Evolutionary conservation across 345 rosid genomes (phyloP).

Genomic region (Ricinus communis): DNA sequence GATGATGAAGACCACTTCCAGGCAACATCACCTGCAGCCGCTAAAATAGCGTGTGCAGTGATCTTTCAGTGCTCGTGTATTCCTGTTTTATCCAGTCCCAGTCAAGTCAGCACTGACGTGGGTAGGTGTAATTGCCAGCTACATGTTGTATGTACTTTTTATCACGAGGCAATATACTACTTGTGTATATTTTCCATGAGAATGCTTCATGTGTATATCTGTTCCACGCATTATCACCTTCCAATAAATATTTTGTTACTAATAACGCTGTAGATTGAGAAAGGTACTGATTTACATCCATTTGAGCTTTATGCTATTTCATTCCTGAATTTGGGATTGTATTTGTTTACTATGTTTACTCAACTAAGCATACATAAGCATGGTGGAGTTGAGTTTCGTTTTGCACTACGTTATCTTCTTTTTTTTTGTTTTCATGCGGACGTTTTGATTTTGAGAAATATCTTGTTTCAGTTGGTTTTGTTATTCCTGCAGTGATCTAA

Average conservation of each 20-base stretch:
- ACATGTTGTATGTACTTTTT: conserved; percentile 38
- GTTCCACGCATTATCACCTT: conserved; percentile 41
- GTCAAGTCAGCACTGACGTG: conserved; percentile 33
- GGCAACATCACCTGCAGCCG: conserved; percentile 29
- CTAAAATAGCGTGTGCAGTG: conserved; percentile 26
- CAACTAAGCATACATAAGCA: background rate
- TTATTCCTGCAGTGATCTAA: background rate
- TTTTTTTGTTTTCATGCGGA: background rate
- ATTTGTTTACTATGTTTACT: background rate
- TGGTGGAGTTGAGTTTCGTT: background rate
- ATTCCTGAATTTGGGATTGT: background rate
- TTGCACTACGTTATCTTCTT: background rate
- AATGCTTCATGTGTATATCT: conserved; percentile 55
- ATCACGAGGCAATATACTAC: conserved; percentile 37
- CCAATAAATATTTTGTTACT: conserved; percentile 19
- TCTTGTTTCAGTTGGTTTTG: background rate
- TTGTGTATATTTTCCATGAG: conserved; percentile 46
- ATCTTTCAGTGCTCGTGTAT: conserved; percentile 34
- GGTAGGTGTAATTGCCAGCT: conserved; percentile 32
- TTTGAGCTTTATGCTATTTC: conserved; percentile 2
- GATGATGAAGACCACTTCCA: conserved; percentile 21
- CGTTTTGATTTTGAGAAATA: background rate
- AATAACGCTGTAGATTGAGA: conserved; percentile 24
- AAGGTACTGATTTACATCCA: conserved; percentile 24
- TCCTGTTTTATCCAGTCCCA: conserved; percentile 39